Evolutionary conservation across 306 rosid species (phyloP).

Genomic region (Arachis hypogaea): DNA sequence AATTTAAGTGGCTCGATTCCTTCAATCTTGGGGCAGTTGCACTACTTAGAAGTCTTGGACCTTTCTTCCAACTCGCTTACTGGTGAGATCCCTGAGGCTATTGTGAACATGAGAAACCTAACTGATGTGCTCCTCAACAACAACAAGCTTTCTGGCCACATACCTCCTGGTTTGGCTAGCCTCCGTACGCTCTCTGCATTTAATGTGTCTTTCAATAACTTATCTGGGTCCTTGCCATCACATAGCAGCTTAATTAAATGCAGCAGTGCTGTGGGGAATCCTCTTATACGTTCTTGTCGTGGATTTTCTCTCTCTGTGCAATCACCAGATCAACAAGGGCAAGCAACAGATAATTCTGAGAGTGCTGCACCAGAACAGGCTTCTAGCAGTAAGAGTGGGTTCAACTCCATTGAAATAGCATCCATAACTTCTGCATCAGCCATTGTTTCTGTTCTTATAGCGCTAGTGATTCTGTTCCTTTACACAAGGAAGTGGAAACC

Average conservation of each 20-base stretch:
- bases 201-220: slow-evolving; percentile 88
- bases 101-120: slow-evolving; percentile 66
- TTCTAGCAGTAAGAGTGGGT: slow-evolving; percentile 40
- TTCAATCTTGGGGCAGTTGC: slow-evolving; percentile 62
- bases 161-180: slow-evolving; percentile 82
- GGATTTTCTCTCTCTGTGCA: slow-evolving; percentile 51
- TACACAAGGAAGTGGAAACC: slow-evolving; percentile 86
- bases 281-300: slow-evolving; percentile 58
- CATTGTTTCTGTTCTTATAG: slow-evolving; percentile 82
- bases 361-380: slow-evolving; percentile 48
- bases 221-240: slow-evolving; percentile 80
- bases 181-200: slow-evolving; percentile 66
- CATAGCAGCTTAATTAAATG: slow-evolving; percentile 68
- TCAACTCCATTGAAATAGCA: slow-evolving; percentile 90
- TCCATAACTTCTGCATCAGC: slow-evolving; percentile 95
- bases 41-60: slow-evolving; percentile 68
- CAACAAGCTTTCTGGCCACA: slow-evolving; percentile 80
- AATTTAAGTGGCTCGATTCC: slow-evolving; percentile 71
- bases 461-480: slow-evolving; percentile 66
- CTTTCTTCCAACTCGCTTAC: slow-evolving; percentile 72
- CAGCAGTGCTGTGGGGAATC: slow-evolving; percentile 82
- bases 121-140: slow-evolving; percentile 69
- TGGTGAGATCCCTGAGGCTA: slow-evolving; percentile 77
- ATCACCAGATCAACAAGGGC: slow-evolving; percentile 58
- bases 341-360: slow-evolving; percentile 41